These are phyloP conservation scores for Ascochyta fabae DNA, from an alignment of 2,329 filamentous ascomycete species.

Conservation along the genomic window DNA sequence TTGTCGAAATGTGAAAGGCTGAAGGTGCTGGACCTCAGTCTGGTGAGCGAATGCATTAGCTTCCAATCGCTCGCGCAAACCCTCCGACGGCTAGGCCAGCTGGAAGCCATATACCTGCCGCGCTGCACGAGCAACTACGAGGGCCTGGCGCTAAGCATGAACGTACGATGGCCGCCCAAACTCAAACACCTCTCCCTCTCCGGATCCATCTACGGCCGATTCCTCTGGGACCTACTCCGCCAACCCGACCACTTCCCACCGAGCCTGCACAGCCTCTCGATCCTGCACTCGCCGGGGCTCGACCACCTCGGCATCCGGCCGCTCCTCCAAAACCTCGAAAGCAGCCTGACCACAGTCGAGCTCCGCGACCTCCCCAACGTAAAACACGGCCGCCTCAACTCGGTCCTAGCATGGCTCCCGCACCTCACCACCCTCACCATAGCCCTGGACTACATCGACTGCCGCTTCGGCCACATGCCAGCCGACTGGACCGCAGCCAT, in stretches of 20 bases:
- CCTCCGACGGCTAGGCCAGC: conserved; percentile 53
- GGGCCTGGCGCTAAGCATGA: conserved; percentile 24
- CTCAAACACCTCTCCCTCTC: conserved; percentile 52
- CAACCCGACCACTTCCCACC: conserved; percentile 42
- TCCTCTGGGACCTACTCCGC: conserved; percentile 49
- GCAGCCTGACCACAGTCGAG: conserved; percentile 46
- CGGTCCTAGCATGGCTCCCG: conserved; percentile 51
- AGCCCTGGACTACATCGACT: conserved; percentile 56
- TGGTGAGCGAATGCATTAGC: conserved; percentile 59
- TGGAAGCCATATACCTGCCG: conserved; percentile 57
- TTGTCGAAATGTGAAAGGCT: conserved; percentile 63
- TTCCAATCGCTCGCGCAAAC: conserved; percentile 59
- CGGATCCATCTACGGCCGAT: conserved; percentile 53
- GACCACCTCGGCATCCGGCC: conserved; percentile 45
- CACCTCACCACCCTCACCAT: conserved; percentile 50
- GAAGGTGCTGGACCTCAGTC: conserved; percentile 58
- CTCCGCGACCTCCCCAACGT: conserved; percentile 52
- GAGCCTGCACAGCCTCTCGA: conserved; percentile 35
- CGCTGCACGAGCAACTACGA: conserved; percentile 45
- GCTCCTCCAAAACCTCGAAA: conserved; percentile 45
- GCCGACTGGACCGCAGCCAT: conserved; percentile 11
- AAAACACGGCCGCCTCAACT: conserved; percentile 48
- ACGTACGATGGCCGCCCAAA: conserved; percentile 52
- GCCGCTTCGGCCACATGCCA: conserved; percentile 46
- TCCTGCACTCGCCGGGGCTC: conserved; percentile 54